phyloP scores from a whole-genome alignment of 257 asterid species.

The Nicotiana paniculata region DNA sequence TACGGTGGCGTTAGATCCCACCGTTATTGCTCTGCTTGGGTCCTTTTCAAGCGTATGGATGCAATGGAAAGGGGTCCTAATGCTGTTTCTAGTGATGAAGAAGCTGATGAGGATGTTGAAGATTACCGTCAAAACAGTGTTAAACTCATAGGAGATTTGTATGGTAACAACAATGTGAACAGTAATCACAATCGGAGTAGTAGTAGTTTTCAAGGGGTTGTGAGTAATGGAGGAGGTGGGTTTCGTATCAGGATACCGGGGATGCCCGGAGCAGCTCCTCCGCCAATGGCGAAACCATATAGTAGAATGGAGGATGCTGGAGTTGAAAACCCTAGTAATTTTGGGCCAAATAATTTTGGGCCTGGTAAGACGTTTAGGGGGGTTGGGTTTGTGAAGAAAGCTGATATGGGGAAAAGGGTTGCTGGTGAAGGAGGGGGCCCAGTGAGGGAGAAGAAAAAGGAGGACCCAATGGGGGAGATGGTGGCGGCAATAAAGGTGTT shows the following conservation, averaged over 20 bases:
- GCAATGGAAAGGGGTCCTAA: slow-evolving; percentile 82
- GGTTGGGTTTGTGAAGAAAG: slow-evolving; percentile 30
- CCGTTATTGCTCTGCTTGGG: slow-evolving; percentile 79
- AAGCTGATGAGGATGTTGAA: slow-evolving; percentile 33
- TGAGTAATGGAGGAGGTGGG: slow-evolving; percentile 50
- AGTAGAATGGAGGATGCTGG: slow-evolving; percentile 37
- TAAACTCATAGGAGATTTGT: slow-evolving; percentile 49
- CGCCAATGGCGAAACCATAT: slow-evolving; percentile 22
- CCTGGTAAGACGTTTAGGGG: slow-evolving; percentile 29
- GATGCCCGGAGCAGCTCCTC: slow-evolving; percentile 18
- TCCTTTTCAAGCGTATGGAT: slow-evolving; percentile 79
- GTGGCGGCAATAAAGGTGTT: slow-evolving; percentile 57
- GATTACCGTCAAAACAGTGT: slow-evolving; percentile 22
- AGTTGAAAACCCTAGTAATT: slow-evolving; percentile 19
- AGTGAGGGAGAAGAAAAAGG: slow-evolving; percentile 26
- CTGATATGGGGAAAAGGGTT: slow-evolving; percentile 31
- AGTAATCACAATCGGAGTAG: slow-evolving; percentile 22
- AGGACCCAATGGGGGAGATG: slow-evolving; percentile 43
- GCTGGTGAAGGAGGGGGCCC: slow-evolving; percentile 5
- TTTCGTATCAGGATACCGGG: slow-evolving; percentile 81
- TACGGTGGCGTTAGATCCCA: slow-evolving; percentile 53
- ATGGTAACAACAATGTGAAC: slow-evolving; percentile 18
- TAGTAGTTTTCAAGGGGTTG: slow-evolving; percentile 23
- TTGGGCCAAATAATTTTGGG: slow-evolving; percentile 43
- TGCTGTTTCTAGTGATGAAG: slow-evolving; percentile 42